Evolutionary conservation across 139 green algal species (phyloP).

Genomic region (Chlorokybus atmophyticus): DNA sequence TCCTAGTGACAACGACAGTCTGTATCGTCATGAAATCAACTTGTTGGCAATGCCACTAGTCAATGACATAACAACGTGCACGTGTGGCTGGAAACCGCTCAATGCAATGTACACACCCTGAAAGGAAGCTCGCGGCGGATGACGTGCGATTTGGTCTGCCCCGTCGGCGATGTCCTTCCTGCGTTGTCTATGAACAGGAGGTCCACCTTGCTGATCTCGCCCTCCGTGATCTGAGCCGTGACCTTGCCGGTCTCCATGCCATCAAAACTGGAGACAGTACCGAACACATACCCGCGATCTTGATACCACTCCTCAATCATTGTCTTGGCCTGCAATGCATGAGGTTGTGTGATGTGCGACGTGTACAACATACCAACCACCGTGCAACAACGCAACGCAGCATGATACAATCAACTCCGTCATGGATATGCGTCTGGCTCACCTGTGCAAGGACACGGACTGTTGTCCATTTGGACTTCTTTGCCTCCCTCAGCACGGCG

Average conservation of each 20-base stretch:
- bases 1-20: background rate
- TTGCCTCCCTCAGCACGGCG: conserved; percentile 15
- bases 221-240: conserved; percentile 46
- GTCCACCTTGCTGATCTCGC: conserved; percentile 34
- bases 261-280: conserved; percentile 37
- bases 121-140: conserved; percentile 46
- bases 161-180: too few relatives aligned
- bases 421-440: too few relatives aligned
- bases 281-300: conserved; percentile 44
- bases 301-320: conserved; percentile 61
- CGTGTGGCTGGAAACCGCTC: background rate
- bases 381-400: too few relatives aligned
- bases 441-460: conserved; percentile 10
- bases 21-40: background rate
- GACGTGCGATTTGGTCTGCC: conserved; percentile 16
- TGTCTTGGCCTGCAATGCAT: conserved; percentile 1
- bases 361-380: background rate
- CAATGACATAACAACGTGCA: background rate
- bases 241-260: conserved; percentile 60
- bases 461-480: conserved; percentile 3
- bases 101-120: conserved; percentile 10
- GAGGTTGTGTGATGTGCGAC: background rate
- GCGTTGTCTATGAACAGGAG: conserved; percentile 45
- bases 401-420: background rate
- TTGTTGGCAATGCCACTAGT: background rate